Evolutionary conservation across 2,329 filamentous ascomycete species (phyloP), one percentile per base, ranked within the genome.

Genomic region (Purpureocillium lavendulum): DNA sequence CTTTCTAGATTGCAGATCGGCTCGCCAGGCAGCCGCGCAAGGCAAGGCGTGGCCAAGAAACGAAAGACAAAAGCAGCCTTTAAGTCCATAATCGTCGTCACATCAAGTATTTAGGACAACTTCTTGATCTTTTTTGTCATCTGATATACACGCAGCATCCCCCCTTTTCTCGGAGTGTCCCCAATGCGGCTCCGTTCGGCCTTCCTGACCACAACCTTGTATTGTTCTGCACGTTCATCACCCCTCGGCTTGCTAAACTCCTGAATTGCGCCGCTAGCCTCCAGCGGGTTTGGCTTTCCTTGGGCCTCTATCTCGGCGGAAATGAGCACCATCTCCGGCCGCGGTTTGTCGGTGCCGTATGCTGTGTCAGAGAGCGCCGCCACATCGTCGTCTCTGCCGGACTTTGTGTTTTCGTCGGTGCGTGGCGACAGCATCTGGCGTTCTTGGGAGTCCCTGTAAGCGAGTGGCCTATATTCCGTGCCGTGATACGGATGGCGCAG

Each of bases 221-320:
- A 26, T 26, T 26, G 21, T 10, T 26, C 21, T 5, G 21, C 21
- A 26, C 21, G 21, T 18, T 40, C 34, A 5, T 44, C 40, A 3
- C 42, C 42, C 18, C 38, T 40, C 17, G 42, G 42, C 21, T 44
- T 42, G n/a, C 42, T 44, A n/a, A 44, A 21, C 9, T 33, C 37
- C 14, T 41, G 42, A 17, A 42, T 42, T 12, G 42, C 42, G 17
- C 40, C 40, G 15, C 42, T 42, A 4, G 14, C 28, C 13, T 14
- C 36, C 12, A 40, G 37, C 3, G 30, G 34, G 26, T 42, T 26
- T 5, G 21, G 21, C 21, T 26, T 26, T 5, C 21, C 21, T n/a
- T n/a, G 8, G 15, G 32, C 10, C 21, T 34, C 32, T 9, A 17
- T 14, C 32, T 14, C 32, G 32, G 32, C 32, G 11, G 32, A 15